Base-by-base conservation (phyloP, 2,329 filamentous ascomycete species). In the Neoarthrinium moseri region DNA sequence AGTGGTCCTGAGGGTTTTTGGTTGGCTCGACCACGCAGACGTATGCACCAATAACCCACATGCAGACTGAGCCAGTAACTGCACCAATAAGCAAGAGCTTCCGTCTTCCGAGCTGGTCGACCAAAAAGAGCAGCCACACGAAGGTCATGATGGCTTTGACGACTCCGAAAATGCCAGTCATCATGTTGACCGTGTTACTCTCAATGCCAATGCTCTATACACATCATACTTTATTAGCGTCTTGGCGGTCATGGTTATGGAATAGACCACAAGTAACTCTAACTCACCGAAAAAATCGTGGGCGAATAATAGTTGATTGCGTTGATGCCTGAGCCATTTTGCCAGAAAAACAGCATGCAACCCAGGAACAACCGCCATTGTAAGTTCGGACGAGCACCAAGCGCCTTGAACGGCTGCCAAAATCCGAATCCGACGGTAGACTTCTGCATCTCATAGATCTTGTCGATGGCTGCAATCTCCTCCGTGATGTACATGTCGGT, bases 31-130 rank as follows among this genome's bases (percentile, higher is more conserved):
- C 83, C 77, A 7, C 76, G 33, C 82, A 75, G 42, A 87, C 78
- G 58, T 88, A 89, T 44, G 87, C 74, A 17, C 84, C 86, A 49
- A 89, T 81, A 59, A 87, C 83, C 63, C 82, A 80, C 81, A 89
- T 85, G 53, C 78, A 74, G n/a, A 75, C 51, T 7, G 74, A 82
- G 66, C 84, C 80, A 2, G 78, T 80, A 44, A 79, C 74, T 6
- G 77, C 81, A 2, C 83, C 86, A 78, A 80, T 84, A n/a, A 87
- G 68, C 20, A 87, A 69, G 56, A 77, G 72, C 50, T 64, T 65
- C n/a, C 83, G 70, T 47, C 86, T 78, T 20, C 86, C 86, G 1
- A 89, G 77, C 2, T 44, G 30, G 18, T 44, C 41, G 32, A 44
- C 21, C 30, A 44, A 15, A 22, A 35, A 44, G 12, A 44, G 21